Percentiles rank a stretch among this genome's conserved stretches.
phyloP scores from a whole-genome alignment of 2,329 filamentous ascomycete genomes.

The Cercospora nicotianae region DNA sequence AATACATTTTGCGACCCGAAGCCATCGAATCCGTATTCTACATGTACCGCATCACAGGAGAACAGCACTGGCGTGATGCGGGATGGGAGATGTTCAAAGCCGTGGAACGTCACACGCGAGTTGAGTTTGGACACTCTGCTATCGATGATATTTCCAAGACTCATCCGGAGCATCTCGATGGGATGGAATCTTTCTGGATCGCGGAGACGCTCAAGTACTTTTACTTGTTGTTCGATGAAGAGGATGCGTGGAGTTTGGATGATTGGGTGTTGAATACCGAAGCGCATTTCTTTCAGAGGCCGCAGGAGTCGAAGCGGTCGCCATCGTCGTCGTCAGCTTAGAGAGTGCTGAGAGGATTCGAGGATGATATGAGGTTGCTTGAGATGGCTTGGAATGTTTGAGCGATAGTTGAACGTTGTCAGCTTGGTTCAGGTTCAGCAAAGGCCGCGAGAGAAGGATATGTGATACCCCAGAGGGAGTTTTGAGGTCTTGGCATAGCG shows the following conservation, averaged over 20 bases:
- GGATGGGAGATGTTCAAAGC: slow-evolving; percentile 84
- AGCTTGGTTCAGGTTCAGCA: background rate
- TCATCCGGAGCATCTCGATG: slow-evolving; percentile 51
- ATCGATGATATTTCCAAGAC: slow-evolving; percentile 62
- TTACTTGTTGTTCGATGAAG: slow-evolving; percentile 74
- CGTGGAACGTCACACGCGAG: slow-evolving; percentile 65
- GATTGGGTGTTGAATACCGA: slow-evolving; percentile 65
- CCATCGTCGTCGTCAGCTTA: background rate
- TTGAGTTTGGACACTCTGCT: slow-evolving; percentile 68
- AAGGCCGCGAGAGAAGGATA: background rate
- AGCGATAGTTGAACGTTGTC: background rate
- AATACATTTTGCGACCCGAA: slow-evolving; percentile 61
- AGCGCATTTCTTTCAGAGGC: slow-evolving; percentile 50
- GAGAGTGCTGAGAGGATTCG: background rate
- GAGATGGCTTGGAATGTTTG: background rate
- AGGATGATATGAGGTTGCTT: background rate
- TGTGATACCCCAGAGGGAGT: background rate
- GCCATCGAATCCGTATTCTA: slow-evolving; percentile 87
- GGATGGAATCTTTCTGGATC: slow-evolving; percentile 85
- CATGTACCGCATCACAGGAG: slow-evolving; percentile 86
- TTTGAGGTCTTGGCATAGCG: background rate
- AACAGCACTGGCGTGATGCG: slow-evolving; percentile 71
- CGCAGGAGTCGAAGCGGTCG: slow-evolving; percentile 7
- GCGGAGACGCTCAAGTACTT: slow-evolving; percentile 93
- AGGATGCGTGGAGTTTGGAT: slow-evolving; percentile 65